Evolutionary conservation across 2,329 filamentous ascomycete species (phyloP), one percentile per base, ranked within the genome.

Genomic region (Alternaria dauci): DNA sequence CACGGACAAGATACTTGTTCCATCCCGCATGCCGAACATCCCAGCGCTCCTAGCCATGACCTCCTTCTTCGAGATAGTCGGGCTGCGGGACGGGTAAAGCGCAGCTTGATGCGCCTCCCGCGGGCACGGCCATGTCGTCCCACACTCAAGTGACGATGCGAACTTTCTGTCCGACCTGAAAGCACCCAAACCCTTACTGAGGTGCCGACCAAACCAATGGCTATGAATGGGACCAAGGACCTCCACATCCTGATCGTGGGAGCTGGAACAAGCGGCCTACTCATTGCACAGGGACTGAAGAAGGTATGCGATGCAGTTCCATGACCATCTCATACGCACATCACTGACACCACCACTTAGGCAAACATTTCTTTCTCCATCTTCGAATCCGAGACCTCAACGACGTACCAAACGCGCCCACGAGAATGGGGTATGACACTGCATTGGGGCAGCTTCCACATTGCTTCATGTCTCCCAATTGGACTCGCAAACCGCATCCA

Each of bases 361-460:
- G 14, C 26, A 46, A 28, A 46, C 41, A 66, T 59, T 14, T 11
- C 39, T 18, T 41, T 41, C 39, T 41, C 39, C 52, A 58, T 68
- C 47, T 68, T 68, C 34, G 61, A 68, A 41, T 55, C 55, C 52
- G 59, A 64, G 52, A 58, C 59, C 43, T 46, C 38, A 12, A 48
- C 41, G 4, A 62, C 61, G 8, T 68, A 66, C 44, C 66, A 67
- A 41, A 65, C 70, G 18, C 63, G 69, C 1, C 69, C 68, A 3
- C 65, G 70, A 50, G 68, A 71, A 67, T 71, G 66, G 68, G 69
- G 69, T 58, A 73, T 73, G 68, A 71, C 69, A 4, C 62, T 73
- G 4, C 70, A 71, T 44, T 69, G 70, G 68, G 68, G 68, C 43
- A 54, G 59, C 11, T 50, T 55, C 9, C 68, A 71, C 52, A 61